A percentile compares a stretch with the other conserved stretches of the same genome.
Conservation (phyloP, 1,284 basidiomycete genomes). For the Sparassis latifolia region DNA sequence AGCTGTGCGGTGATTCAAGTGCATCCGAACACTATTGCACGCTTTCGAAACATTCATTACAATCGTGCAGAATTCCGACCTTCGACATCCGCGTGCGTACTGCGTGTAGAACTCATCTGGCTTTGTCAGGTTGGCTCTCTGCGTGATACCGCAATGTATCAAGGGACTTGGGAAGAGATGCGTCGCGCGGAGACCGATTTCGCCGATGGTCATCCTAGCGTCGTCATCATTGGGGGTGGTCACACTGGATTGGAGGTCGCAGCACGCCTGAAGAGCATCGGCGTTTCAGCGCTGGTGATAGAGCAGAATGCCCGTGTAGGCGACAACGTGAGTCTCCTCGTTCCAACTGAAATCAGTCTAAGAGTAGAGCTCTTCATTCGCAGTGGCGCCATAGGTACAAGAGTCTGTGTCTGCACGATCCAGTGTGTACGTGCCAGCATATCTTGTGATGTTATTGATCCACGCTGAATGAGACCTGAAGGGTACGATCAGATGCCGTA, state of each 20-base stretch:
- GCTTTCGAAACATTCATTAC: too few species aligned
- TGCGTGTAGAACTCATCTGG: too few species aligned
- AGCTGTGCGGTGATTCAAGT: too few species aligned
- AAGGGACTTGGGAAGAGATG: constrained; percentile 34
- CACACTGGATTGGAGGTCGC: constrained; percentile 59
- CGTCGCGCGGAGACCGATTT: constrained; percentile 36
- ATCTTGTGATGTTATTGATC: neutral
- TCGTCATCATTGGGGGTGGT: constrained; percentile 57
- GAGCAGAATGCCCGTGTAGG: constrained; percentile 49
- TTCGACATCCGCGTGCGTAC: too few species aligned
- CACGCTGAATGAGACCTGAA: constrained; percentile 11
- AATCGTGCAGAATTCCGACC: too few species aligned
- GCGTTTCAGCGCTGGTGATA: constrained; percentile 44
- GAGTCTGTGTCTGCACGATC: constrained; percentile 56
- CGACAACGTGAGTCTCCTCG: constrained; percentile 35
- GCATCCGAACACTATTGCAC: too few species aligned
- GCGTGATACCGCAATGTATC: constrained; percentile 33
- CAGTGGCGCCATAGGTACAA: constrained; percentile 57
- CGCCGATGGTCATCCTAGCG: constrained; percentile 34
- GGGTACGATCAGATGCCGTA: constrained; percentile 57
- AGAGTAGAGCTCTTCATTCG: neutral
- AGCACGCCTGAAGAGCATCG: constrained; percentile 51
- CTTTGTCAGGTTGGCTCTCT: constrained; percentile 22
- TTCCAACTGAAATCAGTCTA: constrained; percentile 31
- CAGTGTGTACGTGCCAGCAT: constrained; percentile 47